Conservation (phyloP, 257 asterid species). For the Solanum piurae region DNA sequence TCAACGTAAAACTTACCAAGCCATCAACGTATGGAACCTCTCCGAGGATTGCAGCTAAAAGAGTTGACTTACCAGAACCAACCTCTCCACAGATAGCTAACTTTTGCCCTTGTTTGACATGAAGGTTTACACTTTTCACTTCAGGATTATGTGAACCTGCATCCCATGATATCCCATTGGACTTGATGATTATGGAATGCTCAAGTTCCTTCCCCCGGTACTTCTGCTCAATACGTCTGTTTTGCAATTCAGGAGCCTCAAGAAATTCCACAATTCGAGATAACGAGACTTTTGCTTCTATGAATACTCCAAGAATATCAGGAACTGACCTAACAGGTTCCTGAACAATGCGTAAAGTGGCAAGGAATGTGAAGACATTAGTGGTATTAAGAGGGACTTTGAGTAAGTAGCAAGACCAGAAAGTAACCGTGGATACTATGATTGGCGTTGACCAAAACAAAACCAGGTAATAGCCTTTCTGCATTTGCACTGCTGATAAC, state of each 20-base stretch:
- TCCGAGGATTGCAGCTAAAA: conserved; percentile 25
- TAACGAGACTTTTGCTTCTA: conserved; percentile 27
- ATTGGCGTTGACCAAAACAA: conserved; percentile 33
- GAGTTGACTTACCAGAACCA: conserved; percentile 37
- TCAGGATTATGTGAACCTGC: background rate
- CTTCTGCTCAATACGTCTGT: background rate
- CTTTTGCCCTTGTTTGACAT: conserved; percentile 22
- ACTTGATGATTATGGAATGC: conserved; percentile 7
- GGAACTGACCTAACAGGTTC: conserved; percentile 30
- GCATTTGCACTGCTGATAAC: conserved; percentile 7
- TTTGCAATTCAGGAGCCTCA: conserved; percentile 23
- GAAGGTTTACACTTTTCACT: conserved; percentile 6
- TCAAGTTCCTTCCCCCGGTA: background rate
- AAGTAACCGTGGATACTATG: conserved; percentile 23
- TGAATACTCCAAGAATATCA: conserved; percentile 22
- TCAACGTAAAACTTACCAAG: conserved; percentile 6
- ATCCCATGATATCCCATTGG: conserved; percentile 20
- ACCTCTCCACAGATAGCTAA: conserved; percentile 38
- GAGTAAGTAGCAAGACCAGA: conserved; percentile 22
- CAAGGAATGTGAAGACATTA: conserved; percentile 25
- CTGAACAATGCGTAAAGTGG: conserved; percentile 27
- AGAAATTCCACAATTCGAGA: conserved; percentile 25
- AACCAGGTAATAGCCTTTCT: conserved; percentile 16
- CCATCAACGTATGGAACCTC: conserved; percentile 27
- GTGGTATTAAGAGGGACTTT: conserved; percentile 17